phyloP scores from a whole-genome alignment of 306 rosid species.

The Cicer cuneatum region DNA sequence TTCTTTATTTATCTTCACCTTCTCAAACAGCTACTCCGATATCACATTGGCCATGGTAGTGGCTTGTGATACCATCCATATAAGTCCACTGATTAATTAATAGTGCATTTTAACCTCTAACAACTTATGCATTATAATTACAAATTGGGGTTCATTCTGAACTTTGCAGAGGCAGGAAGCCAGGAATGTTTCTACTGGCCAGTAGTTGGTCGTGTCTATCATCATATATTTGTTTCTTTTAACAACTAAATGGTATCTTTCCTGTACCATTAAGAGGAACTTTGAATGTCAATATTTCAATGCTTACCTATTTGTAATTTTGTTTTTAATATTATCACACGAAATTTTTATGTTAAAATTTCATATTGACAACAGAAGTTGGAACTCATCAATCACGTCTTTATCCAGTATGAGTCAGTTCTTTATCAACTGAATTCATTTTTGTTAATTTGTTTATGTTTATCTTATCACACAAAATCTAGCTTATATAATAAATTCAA shows the following conservation, averaged over 20 bases:
- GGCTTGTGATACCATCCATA: slow-evolving; percentile 18
- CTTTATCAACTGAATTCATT: no score
- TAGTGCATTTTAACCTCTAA: slow-evolving; percentile 16
- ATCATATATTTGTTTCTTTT: background rate
- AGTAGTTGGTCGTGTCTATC: background rate
- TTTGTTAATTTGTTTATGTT: no score
- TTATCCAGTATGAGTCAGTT: no score
- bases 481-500: no score
- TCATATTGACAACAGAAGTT: no score
- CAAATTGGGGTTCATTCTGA: slow-evolving; percentile 2
- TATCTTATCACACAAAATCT: no score
- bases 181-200: slow-evolving; percentile 14
- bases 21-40: slow-evolving; percentile 8
- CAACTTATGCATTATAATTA: background rate
- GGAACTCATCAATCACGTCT: no score
- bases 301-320: background rate
- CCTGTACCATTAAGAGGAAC: slow-evolving; percentile 21
- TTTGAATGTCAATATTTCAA: slow-evolving; percentile 36
- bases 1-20: slow-evolving; percentile 26
- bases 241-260: background rate
- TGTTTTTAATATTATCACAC: background rate
- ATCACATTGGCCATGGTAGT: slow-evolving; percentile 1
- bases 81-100: background rate
- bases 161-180: slow-evolving; percentile 31
- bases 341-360: background rate